phyloP scores from a whole-genome alignment of 169 alveolate genomes.

The Neospora caninum region DNA sequence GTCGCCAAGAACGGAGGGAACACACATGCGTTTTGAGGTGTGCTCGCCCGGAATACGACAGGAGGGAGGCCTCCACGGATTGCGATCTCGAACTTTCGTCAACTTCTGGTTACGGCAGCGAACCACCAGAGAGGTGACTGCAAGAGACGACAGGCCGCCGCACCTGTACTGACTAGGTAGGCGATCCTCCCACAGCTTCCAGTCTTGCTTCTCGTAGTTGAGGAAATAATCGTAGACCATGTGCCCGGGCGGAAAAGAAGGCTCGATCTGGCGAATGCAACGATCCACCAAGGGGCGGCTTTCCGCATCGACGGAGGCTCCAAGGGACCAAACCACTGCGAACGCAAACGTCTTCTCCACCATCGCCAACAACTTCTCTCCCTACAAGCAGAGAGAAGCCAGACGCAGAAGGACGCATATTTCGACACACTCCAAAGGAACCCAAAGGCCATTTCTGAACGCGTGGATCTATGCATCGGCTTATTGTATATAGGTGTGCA shows the following conservation, averaged over 20 bases:
- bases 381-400: neutral
- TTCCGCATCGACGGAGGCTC: conserved; percentile 91
- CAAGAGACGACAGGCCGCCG: neutral
- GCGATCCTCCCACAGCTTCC: conserved; percentile 71
- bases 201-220: conserved; percentile 87
- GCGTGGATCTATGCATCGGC: too few species aligned
- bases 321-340: conserved; percentile 92
- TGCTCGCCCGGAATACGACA: too few species aligned
- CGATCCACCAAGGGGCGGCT: conserved; percentile 84
- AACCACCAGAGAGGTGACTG: too few species aligned
- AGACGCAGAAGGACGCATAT: too few species aligned
- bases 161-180: conserved; percentile 76
- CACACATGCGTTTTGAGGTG: too few species aligned
- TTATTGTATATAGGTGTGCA: too few species aligned
- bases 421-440: too few species aligned
- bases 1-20: too few species aligned
- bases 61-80: too few species aligned
- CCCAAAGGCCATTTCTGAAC: too few species aligned
- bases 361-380: conserved; percentile 3
- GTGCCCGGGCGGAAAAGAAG: conserved; percentile 88
- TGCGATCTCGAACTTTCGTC: too few species aligned
- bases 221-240: conserved; percentile 91
- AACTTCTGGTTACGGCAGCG: too few species aligned
- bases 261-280: conserved; percentile 85
- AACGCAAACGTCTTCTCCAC: conserved; percentile 86